phyloP scores from a whole-genome alignment of 257 asterid genomes.

The Striga asiatica region DNA sequence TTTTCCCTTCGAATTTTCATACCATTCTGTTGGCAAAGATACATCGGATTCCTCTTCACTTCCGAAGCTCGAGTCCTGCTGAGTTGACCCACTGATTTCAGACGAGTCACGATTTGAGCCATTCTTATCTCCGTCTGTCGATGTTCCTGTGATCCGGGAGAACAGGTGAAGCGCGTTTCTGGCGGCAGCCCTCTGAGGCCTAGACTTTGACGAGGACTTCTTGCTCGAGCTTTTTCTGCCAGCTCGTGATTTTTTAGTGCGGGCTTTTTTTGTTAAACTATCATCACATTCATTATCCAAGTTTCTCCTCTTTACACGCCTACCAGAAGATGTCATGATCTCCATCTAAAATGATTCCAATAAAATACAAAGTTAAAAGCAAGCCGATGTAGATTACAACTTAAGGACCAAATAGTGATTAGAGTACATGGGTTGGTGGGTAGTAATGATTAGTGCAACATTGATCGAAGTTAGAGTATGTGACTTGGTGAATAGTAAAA shows the following conservation, averaged over 20 bases:
- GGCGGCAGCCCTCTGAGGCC: conserved; percentile 98
- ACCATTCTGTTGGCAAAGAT: conserved; percentile 39
- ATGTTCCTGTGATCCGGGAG: conserved; percentile 78
- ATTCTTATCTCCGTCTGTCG: conserved; percentile 54
- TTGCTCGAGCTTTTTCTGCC: conserved; percentile 43
- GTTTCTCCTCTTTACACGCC: conserved; percentile 87
- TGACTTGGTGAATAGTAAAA: no score
- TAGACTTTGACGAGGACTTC: conserved; percentile 52
- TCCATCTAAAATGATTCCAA: conserved; percentile 40
- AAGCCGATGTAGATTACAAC: background rate
- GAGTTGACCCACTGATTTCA: conserved; percentile 49
- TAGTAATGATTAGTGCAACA: no score
- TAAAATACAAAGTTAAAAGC: background rate
- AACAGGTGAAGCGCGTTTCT: conserved; percentile 90
- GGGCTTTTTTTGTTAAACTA: conserved; percentile 30
- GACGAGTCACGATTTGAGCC: conserved; percentile 50
- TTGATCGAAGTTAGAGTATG: no score
- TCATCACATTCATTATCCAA: conserved; percentile 59
- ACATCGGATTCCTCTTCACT: conserved; percentile 68
- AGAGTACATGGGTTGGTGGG: no score
- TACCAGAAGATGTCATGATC: conserved; percentile 85
- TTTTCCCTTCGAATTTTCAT: conserved; percentile 60
- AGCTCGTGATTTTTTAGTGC: conserved; percentile 44
- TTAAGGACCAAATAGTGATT: no score
- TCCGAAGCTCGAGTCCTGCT: conserved; percentile 51